Evolutionary conservation across 805 yeast species (phyloP), one percentile per base, ranked within the genome.

Genomic region (Metschnikowia hibisci): DNA sequence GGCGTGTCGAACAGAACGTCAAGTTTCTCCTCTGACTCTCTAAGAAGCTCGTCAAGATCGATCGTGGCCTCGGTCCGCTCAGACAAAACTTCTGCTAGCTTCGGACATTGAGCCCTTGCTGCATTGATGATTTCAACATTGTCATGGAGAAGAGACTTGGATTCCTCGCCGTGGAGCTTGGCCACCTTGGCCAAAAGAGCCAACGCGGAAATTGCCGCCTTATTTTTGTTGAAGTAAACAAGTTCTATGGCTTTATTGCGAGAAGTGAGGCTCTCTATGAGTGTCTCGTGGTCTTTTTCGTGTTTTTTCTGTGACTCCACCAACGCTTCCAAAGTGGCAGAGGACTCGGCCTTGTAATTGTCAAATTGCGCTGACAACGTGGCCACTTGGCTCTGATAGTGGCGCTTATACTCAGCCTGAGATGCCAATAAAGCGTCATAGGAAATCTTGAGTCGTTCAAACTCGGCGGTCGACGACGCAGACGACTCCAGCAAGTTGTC

Each of bases 381-480:
- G 7, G 53, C 51, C 10, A 81, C 48, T 54, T 80, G 78, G 33
- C 60, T 54, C 39, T 62, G 68, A 51, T 76, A 78, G 44, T 73
- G 73, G 12, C 55, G 61, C 52, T 77, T 76, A 56, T 77, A 80
- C 44, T 78, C 77, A 38, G 63, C 63, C 48, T 79, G 82, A 4
- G 78, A 64, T 2, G 70, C 66, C 20, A 77, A 62, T 23, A 83
- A 57, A 0, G 81, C 73, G 49, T 81, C 84, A 57, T 82, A 81
- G 6, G 83, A 75, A 23, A 70, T 70, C 52, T 80, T 76, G 48
- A 80, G 64, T 41, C 82, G 56, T 54, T 78, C 83, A 39, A 62
- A 67, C 54, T 83, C 88, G 2, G 78, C 66, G 1, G 71, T 65
- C 7, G 75, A 59, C 4, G 62, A 53, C 1, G 67, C 62, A 37